phyloP scores from a whole-genome alignment of 1,284 basidiomycete genomes.

The Ceratobasidium sp. region DNA sequence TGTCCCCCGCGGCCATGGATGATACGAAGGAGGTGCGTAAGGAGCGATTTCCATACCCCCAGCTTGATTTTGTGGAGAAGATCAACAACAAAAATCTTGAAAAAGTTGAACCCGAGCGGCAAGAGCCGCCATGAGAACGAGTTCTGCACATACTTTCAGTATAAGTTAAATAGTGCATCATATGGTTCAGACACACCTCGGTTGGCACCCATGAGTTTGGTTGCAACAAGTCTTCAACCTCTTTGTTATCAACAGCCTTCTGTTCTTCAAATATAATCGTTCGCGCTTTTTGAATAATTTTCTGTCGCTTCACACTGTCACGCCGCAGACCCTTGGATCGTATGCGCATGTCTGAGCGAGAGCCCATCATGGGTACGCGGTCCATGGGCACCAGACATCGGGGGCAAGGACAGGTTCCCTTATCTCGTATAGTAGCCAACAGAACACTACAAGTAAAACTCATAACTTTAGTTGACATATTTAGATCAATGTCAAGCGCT shows the following conservation, averaged over 20 bases:
- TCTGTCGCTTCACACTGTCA: constrained; percentile 15
- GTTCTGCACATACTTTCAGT: constrained; percentile 21
- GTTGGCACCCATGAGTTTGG: constrained; percentile 43
- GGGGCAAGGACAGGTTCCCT: constrained; percentile 28
- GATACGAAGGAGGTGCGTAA: constrained; percentile 59
- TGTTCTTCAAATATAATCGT: constrained; percentile 13
- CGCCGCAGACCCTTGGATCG: constrained; percentile 3
- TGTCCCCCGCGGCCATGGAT: constrained; percentile 51
- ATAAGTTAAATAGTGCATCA: too few species aligned
- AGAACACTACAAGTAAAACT: constrained; percentile 22
- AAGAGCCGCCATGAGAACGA: constrained; percentile 20
- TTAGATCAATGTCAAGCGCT: neutral
- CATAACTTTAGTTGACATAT: too few species aligned
- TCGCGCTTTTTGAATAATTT: neutral
- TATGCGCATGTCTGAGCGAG: constrained; percentile 48
- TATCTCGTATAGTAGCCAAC: constrained; percentile 26
- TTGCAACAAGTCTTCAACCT: constrained; percentile 10
- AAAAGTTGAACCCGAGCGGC: constrained; percentile 23
- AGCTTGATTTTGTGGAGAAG: constrained; percentile 61
- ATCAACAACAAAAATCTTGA: constrained; percentile 52
- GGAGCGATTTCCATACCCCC: constrained; percentile 59
- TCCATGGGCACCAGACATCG: constrained; percentile 41
- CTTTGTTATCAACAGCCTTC: constrained; percentile 21
- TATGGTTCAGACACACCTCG: constrained; percentile 15
- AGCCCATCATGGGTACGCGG: constrained; percentile 37